Base-by-base conservation (phyloP, 352 stramenopile genomes). In the Phytophthora ohioensis region DNA sequence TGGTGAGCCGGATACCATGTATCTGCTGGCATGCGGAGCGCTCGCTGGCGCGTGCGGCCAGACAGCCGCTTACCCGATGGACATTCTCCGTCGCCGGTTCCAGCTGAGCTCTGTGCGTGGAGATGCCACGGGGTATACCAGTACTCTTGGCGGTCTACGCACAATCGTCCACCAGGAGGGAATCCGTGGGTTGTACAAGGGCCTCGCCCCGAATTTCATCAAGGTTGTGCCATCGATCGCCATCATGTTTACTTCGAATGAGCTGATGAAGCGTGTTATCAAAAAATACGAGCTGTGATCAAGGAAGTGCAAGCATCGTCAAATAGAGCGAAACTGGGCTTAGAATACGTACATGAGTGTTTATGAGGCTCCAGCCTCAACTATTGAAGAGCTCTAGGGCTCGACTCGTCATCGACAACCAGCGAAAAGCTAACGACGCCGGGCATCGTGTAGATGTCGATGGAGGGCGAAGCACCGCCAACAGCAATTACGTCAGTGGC, bases 381-480 rank as follows among this genome's bases (percentile, higher is more conserved):
- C n/a, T 64, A 57, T 41, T 51, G 32, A 65, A 35, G 30, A 64
- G 41, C 17, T 57, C 35, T 31, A 39, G 39, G n/a, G 31, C n/a
- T 73, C 41, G 57, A 57, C 36, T 80, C 58, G 35, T 78, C 66
- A 10, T 87, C 73, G 0, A 90, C 77, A 49, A 89, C 53, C 13
- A 94, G 72, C 48, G 87, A 92, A 67, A 92, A 94, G 78, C 87
- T 94, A 46, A 94, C 85, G 57, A 94, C 87, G 49, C 87, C 87
- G 0, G 87, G 81, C 84, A 94, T 92, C 52, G 86, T 85, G 73
- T 87, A 92, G 38, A 94, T 88, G 63, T 94, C 83, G 57, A 94
- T 88, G 0, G 82, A 51, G 1, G 83, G 75, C 15, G 83, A 68
- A 46, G 78, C 71, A 45, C 87, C 87, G 2, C 87, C 87, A 10